phyloP scores from a whole-genome alignment of 75 land plant genomes.

The Adiantum capillusveneris region DNA sequence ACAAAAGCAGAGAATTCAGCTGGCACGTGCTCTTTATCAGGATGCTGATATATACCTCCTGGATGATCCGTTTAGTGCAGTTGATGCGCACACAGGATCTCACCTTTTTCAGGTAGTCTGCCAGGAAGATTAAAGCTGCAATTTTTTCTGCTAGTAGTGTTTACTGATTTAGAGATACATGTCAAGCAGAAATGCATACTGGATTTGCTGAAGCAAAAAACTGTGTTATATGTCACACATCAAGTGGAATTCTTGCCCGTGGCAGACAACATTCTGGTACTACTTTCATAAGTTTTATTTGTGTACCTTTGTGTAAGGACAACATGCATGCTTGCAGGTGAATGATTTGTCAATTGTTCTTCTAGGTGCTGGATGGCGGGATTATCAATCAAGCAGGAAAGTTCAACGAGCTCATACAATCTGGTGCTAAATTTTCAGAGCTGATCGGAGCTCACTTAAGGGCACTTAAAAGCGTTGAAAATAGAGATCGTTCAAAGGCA shows the following conservation, averaged over 20 bases:
- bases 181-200: slow-evolving; percentile 58
- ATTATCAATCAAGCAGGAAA: slow-evolving; percentile 45
- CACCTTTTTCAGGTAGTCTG: slow-evolving; percentile 68
- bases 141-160: background rate
- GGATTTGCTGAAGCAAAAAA: slow-evolving; percentile 45
- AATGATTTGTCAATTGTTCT: background rate
- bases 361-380: slow-evolving; percentile 69
- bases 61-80: slow-evolving; percentile 96
- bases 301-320: background rate
- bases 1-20: slow-evolving; percentile 84
- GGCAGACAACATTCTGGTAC: slow-evolving; percentile 71
- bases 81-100: slow-evolving; percentile 81
- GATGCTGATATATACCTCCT: slow-evolving; percentile 76
- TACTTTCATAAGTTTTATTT: background rate
- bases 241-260: slow-evolving; percentile 70
- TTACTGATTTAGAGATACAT: background rate
- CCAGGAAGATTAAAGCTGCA: background rate
- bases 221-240: slow-evolving; percentile 78
- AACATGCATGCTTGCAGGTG: background rate
- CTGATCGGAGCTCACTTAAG: slow-evolving; percentile 49
- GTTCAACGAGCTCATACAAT: slow-evolving; percentile 39
- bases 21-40: slow-evolving; percentile 81
- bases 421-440: slow-evolving; percentile 31
- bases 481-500: background rate
- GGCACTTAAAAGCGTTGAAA: slow-evolving; percentile 27